Evolutionary conservation across 1,284 basidiomycete species (phyloP).

Genomic region (Pterulicium gracile): DNA sequence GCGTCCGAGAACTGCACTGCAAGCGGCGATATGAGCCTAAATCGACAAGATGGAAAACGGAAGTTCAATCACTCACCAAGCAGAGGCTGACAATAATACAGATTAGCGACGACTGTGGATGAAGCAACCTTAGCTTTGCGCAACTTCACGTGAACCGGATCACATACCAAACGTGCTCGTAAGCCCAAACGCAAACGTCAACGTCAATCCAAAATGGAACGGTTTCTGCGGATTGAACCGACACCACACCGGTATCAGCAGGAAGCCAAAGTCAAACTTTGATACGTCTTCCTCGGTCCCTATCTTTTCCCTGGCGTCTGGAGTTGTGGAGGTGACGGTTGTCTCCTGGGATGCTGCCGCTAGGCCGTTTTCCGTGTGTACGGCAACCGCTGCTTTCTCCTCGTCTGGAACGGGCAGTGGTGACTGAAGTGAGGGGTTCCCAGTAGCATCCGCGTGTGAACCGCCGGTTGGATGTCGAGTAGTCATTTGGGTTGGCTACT

Average conservation of each 20-base stretch:
- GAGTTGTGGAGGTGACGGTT: too few species aligned
- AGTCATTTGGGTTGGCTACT: too few species aligned
- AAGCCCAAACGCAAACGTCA: conserved; percentile 58
- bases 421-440: too few species aligned
- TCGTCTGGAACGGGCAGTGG: not conserved
- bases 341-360: too few species aligned
- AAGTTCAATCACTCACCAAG: conserved; percentile 33
- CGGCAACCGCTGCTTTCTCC: not conserved
- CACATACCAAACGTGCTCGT: conserved; percentile 50
- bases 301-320: not conserved
- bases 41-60: not conserved
- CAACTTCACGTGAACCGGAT: conserved; percentile 1
- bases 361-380: too few species aligned
- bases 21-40: conserved; percentile 7
- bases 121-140: not conserved
- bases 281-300: not conserved
- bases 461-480: too few species aligned
- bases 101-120: conserved; percentile 40
- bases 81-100: conserved; percentile 68
- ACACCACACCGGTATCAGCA: conserved; percentile 55
- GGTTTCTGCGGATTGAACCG: conserved; percentile 49
- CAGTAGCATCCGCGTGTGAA: too few species aligned
- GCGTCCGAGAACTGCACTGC: conserved; percentile 42
- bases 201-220: conserved; percentile 45
- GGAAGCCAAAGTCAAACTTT: conserved; percentile 42